phyloP scores from a whole-genome alignment of 352 stramenopile genomes.

The Hyphochytrium catenoides region DNA sequence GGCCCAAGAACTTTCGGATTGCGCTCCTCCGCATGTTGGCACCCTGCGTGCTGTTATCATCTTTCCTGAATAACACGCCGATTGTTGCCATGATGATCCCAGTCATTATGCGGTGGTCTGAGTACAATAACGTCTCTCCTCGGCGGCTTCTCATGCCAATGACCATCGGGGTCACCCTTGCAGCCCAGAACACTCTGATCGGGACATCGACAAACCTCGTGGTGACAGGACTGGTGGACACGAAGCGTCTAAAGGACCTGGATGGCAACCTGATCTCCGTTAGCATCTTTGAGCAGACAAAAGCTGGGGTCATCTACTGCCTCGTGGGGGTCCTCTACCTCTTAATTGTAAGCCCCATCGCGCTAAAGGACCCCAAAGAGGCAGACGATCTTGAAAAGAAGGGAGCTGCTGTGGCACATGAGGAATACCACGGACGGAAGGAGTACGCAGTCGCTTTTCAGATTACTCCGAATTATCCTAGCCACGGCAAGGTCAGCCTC shows the following conservation, averaged over 20 bases:
- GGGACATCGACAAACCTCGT: conserved; percentile 45
- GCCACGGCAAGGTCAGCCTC: no score
- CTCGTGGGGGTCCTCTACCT: no score
- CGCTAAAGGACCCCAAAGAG: no score
- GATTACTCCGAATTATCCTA: no score
- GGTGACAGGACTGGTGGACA: conserved; percentile 17
- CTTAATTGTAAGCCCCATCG: no score
- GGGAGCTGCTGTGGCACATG: no score
- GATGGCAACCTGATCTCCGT: conserved; percentile 28
- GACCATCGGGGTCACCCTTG: conserved; percentile 31
- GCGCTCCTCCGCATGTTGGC: conserved; percentile 32
- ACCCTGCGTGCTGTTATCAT: conserved; percentile 22
- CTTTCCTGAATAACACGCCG: conserved; percentile 47
- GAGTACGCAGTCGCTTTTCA: no score
- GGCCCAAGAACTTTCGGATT: conserved; percentile 12
- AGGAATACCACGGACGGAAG: no score
- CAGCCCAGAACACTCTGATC: conserved; percentile 35
- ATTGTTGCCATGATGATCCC: conserved; percentile 45
- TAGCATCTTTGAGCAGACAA: conserved; percentile 16
- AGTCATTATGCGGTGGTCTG: conserved; percentile 27
- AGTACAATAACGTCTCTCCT: conserved; percentile 16
- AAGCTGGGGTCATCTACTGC: no score
- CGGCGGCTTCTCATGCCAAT: conserved; percentile 31
- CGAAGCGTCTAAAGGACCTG: conserved; percentile 14
- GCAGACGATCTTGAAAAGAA: no score